Base-by-base conservation (phyloP, 192 early-diverging fungal species). In the Gorgonomyces haynaldii region DNA sequence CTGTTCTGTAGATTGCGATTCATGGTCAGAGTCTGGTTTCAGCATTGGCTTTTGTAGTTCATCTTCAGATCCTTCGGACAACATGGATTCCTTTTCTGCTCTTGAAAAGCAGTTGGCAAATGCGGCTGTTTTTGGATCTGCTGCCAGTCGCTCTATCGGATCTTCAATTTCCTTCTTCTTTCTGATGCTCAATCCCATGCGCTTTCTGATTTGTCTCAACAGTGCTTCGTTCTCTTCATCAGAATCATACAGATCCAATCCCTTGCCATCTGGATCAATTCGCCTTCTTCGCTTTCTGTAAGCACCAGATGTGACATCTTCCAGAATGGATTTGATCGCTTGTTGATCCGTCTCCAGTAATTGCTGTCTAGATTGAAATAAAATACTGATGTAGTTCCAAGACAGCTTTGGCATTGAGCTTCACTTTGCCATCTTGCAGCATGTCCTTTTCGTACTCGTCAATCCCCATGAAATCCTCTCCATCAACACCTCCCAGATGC, bases 401-500 rank as follows among this genome's bases (percentile, higher is more conserved):
- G 10, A 52, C 21, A 20, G 19, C 50, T 9, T 39, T 20, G n/a
- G n/a, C 20, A 20, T 52, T 30, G 5, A 21, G 17, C 36, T 41
- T 52, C 35, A 21, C 15, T 30, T 52, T 24, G 0, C 4, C 36
- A 22, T 52, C 50, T 6, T 15, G 16, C 12, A 52, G 25, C 50
- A 52, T 36, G 25, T 21, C 37, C 19, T 23, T 22, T 12, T 52
- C 50, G 25, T 52, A 52, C 19, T 40, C 37, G 27, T 52, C 26
- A 23, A 15, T 23, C 0, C 46, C 46, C 4, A 19, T 22, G 6
- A 13, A n/a, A 41, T 52, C 50, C n/a, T 52, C 50, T n/a, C 50
- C 50, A 52, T 52, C 50, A 38, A 39, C 16, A 20, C 50, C 50
- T 10, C 50, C 50, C 12, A 27, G 26, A 20, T 52, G 27, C 50